Percentiles rank a stretch among this genome's conserved stretches.
phyloP scores from a whole-genome alignment of 2,329 filamentous ascomycete species.

The Aspergillus puulaauensis region DNA sequence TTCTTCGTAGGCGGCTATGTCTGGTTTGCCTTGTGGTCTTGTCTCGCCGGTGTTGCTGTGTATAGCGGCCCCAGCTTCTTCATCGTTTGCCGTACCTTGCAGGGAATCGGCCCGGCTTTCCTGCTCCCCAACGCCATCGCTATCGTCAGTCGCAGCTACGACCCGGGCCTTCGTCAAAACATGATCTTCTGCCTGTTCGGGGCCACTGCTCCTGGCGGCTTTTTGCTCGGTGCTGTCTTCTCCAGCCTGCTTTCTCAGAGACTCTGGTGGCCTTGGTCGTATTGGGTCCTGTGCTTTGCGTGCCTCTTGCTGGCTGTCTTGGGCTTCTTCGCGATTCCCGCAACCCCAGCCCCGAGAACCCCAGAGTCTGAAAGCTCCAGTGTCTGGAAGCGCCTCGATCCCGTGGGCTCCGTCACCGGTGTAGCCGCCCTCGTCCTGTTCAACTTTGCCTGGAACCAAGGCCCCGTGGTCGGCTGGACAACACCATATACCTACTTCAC shows the following conservation, averaged over 20 bases:
- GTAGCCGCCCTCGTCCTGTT: constrained; percentile 57
- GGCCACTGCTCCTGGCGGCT: constrained; percentile 23
- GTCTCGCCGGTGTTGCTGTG: constrained; percentile 30
- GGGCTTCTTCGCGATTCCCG: constrained; percentile 24
- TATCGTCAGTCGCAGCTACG: constrained; percentile 57
- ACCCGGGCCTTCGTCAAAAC: constrained; percentile 49
- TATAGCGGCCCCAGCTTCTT: constrained; percentile 45
- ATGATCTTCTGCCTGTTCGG: constrained; percentile 49
- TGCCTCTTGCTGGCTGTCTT: constrained; percentile 31
- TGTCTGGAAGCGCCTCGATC: constrained; percentile 28
- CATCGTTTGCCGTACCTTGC: constrained; percentile 50
- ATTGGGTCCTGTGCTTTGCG: constrained; percentile 34
- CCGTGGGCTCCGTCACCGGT: constrained; percentile 44
- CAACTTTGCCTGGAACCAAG: constrained; percentile 68
- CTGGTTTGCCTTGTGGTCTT: constrained; percentile 31
- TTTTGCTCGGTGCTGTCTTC: constrained; percentile 36
- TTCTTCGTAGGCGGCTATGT: constrained; percentile 30
- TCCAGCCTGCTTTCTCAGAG: constrained; percentile 21
- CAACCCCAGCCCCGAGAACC: background rate
- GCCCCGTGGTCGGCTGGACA: constrained; percentile 58
- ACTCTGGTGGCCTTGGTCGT: constrained; percentile 52
- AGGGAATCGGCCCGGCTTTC: constrained; percentile 59
- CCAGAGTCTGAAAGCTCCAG: background rate
- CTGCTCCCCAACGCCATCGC: constrained; percentile 64
- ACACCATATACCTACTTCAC: constrained; percentile 55